Conservation (phyloP, 202 grass and related monocot species). For the Carex arenaria region DNA sequence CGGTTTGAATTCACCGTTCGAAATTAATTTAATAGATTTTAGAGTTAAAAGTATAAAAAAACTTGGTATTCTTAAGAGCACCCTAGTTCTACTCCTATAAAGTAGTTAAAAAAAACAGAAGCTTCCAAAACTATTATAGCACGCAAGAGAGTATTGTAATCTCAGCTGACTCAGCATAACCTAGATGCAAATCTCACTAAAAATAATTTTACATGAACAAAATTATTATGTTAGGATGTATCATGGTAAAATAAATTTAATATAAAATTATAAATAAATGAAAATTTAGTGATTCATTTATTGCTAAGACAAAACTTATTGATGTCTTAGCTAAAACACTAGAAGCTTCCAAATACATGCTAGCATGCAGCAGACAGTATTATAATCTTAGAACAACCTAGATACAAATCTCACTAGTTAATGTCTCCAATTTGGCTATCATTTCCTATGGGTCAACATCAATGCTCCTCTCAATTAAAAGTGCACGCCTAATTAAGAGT, state of each 20-base stretch:
- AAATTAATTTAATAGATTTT: no score
- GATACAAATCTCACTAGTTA: background rate
- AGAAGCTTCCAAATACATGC: background rate
- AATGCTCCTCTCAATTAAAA: background rate
- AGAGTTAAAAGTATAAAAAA: no score
- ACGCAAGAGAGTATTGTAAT: no score
- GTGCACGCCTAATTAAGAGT: slow-evolving; percentile 4
- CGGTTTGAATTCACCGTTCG: no score
- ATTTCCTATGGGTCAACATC: background rate
- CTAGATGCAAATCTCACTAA: background rate
- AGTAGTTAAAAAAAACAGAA: background rate
- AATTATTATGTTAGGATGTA: no score
- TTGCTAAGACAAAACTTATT: background rate
- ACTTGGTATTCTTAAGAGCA: no score
- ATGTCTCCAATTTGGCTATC: background rate
- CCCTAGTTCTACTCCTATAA: no score
- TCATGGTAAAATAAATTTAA: no score
- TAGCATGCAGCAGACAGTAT: background rate
- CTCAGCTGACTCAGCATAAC: background rate
- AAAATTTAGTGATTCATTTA: no score
- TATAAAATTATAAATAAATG: no score
- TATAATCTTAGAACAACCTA: background rate
- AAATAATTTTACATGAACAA: no score
- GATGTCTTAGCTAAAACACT: background rate
- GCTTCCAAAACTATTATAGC: background rate